phyloP scores from a whole-genome alignment of 2,329 filamentous ascomycete genomes.

The Diaporthe sp. region DNA sequence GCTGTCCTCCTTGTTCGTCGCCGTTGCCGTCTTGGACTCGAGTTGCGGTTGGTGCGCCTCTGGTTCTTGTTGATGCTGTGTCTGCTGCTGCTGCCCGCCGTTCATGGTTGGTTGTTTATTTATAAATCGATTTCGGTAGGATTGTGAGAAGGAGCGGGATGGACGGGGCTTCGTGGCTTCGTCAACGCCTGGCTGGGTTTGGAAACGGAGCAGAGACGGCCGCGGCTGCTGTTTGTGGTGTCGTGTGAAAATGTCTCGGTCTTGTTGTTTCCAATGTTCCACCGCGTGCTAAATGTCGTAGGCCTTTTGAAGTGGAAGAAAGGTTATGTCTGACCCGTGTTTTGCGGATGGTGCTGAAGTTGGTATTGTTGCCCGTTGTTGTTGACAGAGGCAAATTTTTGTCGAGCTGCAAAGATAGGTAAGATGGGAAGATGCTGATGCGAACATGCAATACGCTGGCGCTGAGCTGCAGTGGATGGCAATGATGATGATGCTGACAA shows the following conservation, averaged over 20 bases:
- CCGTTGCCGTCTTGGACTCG: neutral
- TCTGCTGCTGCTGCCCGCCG: conserved; percentile 36
- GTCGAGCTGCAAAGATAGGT: neutral
- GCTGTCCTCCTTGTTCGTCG: conserved; percentile 24
- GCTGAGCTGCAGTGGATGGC: conserved; percentile 21
- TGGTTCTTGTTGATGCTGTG: conserved; percentile 23
- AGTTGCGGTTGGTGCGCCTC: conserved; percentile 10
- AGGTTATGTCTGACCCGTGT: conserved; percentile 10
- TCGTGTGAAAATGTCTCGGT: conserved; percentile 21
- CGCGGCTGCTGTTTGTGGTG: neutral
- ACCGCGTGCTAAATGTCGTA: neutral
- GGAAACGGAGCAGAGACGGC: neutral
- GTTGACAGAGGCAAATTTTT: neutral
- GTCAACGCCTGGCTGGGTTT: conserved; percentile 1
- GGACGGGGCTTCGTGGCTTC: neutral
- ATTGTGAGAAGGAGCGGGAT: neutral
- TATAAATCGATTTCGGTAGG: conserved; percentile 17
- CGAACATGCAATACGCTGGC: conserved; percentile 28
- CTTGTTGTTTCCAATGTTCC: conserved; percentile 13
- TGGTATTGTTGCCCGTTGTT: neutral
- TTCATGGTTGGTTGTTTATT: conserved; percentile 36
- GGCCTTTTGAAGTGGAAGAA: neutral
- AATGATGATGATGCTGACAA: conserved; percentile 3
- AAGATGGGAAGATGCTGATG: conserved; percentile 27
- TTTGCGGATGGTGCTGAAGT: neutral